Conservation (phyloP, 345 rosid genomes). For the Aquilaria malaccensis region DNA sequence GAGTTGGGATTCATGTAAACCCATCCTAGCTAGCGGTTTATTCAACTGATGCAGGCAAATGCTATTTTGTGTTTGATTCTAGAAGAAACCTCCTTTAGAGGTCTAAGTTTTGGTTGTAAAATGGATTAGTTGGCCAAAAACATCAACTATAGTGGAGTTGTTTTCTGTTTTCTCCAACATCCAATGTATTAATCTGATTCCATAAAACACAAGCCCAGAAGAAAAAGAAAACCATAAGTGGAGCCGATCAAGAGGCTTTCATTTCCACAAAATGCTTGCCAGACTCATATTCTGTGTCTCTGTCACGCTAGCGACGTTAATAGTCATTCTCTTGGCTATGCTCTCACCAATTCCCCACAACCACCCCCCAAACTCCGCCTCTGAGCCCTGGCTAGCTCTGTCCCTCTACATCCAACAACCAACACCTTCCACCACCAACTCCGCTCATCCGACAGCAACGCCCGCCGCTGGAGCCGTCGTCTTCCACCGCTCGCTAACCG, state of each 20-base stretch:
- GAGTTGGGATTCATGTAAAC: not conserved
- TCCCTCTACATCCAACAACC: slow-evolving; percentile 73
- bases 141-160: slow-evolving; percentile 6
- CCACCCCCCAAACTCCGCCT: slow-evolving; percentile 9
- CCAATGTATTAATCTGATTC: slow-evolving; percentile 9
- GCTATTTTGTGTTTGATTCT: slow-evolving; percentile 1
- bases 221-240: no score
- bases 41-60: not conserved
- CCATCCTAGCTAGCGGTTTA: not conserved
- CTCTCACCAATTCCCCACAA: slow-evolving; percentile 45
- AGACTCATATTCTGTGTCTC: slow-evolving; percentile 53
- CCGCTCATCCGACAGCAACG: slow-evolving; percentile 5
- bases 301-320: slow-evolving; percentile 35
- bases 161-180: not conserved
- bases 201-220: not conserved
- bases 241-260: slow-evolving; percentile 3
- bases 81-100: not conserved
- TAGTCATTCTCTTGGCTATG: slow-evolving; percentile 51
- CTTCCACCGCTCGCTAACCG: slow-evolving; percentile 52
- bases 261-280: slow-evolving; percentile 36
- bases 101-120: slow-evolving; percentile 16
- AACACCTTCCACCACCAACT: not conserved
- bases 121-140: slow-evolving; percentile 32
- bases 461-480: slow-evolving; percentile 40
- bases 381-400: slow-evolving; percentile 46